phyloP scores from a whole-genome alignment of 805 yeast genomes.

The Lachancea sp. region DNA sequence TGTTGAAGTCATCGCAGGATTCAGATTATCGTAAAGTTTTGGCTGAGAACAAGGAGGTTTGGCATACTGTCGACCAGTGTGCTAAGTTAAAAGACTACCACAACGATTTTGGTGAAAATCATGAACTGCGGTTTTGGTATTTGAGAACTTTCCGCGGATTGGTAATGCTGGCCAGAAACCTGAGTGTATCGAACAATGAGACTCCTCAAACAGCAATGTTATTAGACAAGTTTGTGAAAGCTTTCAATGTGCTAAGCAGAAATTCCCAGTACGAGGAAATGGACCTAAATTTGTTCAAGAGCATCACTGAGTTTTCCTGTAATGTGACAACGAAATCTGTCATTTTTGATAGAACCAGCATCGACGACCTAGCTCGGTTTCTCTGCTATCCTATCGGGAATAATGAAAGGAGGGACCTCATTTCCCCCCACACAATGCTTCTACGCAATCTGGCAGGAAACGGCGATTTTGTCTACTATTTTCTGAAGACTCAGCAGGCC shows the following conservation, averaged over 20 bases:
- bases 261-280: constrained; percentile 16
- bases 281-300: constrained; percentile 17
- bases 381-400: constrained; percentile 19
- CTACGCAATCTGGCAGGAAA: constrained; percentile 19
- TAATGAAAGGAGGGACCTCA: constrained; percentile 3
- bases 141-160: constrained; percentile 42
- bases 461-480: constrained; percentile 23
- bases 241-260: constrained; percentile 2
- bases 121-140: constrained; percentile 12
- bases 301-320: constrained; percentile 18
- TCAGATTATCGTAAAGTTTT: constrained; percentile 22
- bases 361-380: constrained; percentile 17
- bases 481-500: constrained; percentile 18
- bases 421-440: constrained; percentile 17
- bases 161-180: constrained; percentile 43
- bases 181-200: constrained; percentile 33
- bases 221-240: constrained; percentile 1
- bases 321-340: constrained; percentile 20
- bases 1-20: constrained; percentile 23
- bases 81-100: neutral
- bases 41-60: constrained; percentile 21
- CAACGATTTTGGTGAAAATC: constrained; percentile 5
- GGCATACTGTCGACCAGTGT: constrained; percentile 20
- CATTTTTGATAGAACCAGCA: constrained; percentile 15
- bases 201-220: constrained; percentile 22